Evolutionary conservation across 371 early-diverging fungal species (phyloP), one percentile per base, ranked within the genome.

Genomic region (Apophysomyces elegans): DNA sequence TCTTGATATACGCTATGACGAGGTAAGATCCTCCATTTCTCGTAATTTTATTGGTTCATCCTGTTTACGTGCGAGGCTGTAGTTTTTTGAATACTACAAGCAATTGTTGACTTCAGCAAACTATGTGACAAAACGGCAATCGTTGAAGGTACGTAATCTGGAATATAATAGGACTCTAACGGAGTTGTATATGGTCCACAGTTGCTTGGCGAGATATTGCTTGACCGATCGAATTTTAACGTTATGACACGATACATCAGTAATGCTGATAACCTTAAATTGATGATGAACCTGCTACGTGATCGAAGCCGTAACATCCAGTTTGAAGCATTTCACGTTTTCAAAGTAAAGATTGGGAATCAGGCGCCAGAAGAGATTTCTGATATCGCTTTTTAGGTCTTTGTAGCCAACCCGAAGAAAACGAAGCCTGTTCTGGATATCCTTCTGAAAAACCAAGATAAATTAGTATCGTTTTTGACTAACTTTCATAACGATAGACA

Each of bases 321-420:
- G 76, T 97, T 95, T 71, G 98, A 98, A 81, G 97, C 98, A 1
- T 98, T 98, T 84, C 98, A 98, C 79, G 96, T 97, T 21, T 98
- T 97, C 84, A 98, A 98, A 84, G 93, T 56, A 57, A 67, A 32
- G 26, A 16, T 13, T 16, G 11, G 32, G 11, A 13, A 18, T 7
- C 8, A 0, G 13, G 58, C 12, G 14, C 13, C 14, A 12, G 41
- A 21, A 1, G 7, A 5, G 26, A 7, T 9, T 21, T 59, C 37
- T 13, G 11, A 56, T 16, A 5, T 18, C 37, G 5, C 32, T 26
- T 54, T 16, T 26, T 64, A 93, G 93, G 92, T 96, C 38, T 98
- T 98, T 85, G 96, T 96, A 0, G 98, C 98, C 37, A 98, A 97
- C 67, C 98, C 98, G 32, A 92, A 93, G 74, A 98, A 98, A 83